phyloP scores from a whole-genome alignment of 768 basidiomycete genomes.

The Kwoniella newhampshirensis region DNA sequence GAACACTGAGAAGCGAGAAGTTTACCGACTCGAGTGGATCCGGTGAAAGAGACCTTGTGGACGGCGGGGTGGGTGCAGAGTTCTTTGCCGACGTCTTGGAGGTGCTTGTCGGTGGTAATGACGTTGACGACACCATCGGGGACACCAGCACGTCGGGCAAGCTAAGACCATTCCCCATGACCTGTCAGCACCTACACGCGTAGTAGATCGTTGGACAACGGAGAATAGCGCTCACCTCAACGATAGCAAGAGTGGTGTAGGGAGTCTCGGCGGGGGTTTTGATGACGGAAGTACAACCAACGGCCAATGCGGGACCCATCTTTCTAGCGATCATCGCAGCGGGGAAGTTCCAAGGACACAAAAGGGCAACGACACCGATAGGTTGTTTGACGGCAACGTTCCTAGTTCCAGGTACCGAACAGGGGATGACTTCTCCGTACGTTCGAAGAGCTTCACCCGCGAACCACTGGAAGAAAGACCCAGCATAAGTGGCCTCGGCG shows the following conservation, averaged over 20 bases:
- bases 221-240: conserved; percentile 78
- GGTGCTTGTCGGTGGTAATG: conserved; percentile 81
- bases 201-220: no score
- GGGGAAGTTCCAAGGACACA: conserved; percentile 73
- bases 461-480: conserved; percentile 52
- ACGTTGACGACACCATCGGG: conserved; percentile 95
- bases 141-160: conserved; percentile 82
- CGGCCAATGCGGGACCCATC: conserved; percentile 65
- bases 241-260: conserved; percentile 83
- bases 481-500: conserved; percentile 73
- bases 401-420: conserved; percentile 65
- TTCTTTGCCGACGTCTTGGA: conserved; percentile 84
- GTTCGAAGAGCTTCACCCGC: conserved; percentile 89
- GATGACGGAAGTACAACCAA: conserved; percentile 93
- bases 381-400: conserved; percentile 94
- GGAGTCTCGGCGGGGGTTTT: conserved; percentile 96
- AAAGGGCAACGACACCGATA: conserved; percentile 54
- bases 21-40: conserved; percentile 54
- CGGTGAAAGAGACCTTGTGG: conserved; percentile 89
- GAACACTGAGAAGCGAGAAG: conserved; percentile 53
- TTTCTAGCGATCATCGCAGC: conserved; percentile 69
- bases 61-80: conserved; percentile 84
- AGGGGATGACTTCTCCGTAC: conserved; percentile 89
- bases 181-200: no score
- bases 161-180: conserved; percentile 55